Evolutionary conservation across 1,284 basidiomycete genomes (phyloP).

Genomic region (Malassezia brasiliensis): DNA sequence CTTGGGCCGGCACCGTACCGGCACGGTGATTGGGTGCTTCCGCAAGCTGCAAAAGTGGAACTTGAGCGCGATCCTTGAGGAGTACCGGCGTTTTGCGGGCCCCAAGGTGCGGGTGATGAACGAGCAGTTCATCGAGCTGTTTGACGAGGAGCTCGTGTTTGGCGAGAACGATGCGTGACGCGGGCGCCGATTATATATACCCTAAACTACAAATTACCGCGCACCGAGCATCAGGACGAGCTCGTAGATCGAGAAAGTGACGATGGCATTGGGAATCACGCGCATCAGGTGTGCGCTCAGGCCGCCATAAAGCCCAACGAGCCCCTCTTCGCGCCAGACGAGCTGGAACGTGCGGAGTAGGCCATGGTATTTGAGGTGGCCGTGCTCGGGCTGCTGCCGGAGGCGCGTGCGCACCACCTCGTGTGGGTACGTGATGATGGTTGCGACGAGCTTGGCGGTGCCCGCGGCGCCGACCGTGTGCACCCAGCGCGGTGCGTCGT

Average conservation of each 20-base stretch:
- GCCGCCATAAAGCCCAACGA: conserved; percentile 75
- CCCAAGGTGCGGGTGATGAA: conserved; percentile 54
- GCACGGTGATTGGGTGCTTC: conserved; percentile 53
- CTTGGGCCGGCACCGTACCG: conserved; percentile 53
- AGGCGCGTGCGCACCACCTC: conserved; percentile 68
- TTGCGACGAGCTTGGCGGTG: conserved; percentile 69
- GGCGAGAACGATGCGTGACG: conserved; percentile 49
- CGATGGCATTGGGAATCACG: conserved; percentile 71
- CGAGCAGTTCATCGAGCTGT: conserved; percentile 56
- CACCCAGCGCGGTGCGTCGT: conserved; percentile 51
- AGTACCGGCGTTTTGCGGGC: conserved; percentile 53
- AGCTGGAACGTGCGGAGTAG: conserved; percentile 74
- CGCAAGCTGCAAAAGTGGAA: conserved; percentile 52
- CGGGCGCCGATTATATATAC: conserved; percentile 1
- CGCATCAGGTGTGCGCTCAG: conserved; percentile 89
- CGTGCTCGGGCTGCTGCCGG: conserved; percentile 63
- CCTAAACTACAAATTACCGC: conserved; percentile 13
- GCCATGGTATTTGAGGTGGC: conserved; percentile 65
- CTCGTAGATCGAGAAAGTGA: conserved; percentile 69
- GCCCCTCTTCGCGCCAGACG: conserved; percentile 81
- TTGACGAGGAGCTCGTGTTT: conserved; percentile 54
- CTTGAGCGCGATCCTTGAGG: conserved; percentile 52
- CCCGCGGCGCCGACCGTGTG: conserved; percentile 85
- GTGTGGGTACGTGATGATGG: conserved; percentile 44
- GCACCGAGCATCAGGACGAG: conserved; percentile 34